These are phyloP conservation scores for Amanita muscaria DNA, from an alignment of 768 basidiomycete genomes.

Conservation along the genomic window DNA sequence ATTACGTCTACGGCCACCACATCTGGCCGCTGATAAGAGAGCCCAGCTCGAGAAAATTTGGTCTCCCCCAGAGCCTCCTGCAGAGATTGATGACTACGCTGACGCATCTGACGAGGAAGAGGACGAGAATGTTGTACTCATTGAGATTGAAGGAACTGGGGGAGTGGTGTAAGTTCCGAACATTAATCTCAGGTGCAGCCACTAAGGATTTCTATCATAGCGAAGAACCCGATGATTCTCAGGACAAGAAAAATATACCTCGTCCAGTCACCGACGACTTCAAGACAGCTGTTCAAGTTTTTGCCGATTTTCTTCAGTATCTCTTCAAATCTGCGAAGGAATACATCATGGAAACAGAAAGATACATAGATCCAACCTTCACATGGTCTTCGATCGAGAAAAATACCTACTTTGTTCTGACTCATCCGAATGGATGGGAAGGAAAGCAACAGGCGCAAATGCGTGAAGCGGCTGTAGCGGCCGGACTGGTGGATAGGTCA, in stretches of 20 bases:
- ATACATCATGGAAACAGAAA: conserved; percentile 33
- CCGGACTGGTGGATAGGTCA: conserved; percentile 29
- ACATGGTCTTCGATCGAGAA: conserved; percentile 34
- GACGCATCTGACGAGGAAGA: too few relatives aligned
- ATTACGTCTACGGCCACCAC: conserved; percentile 4
- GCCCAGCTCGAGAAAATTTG: conserved; percentile 17
- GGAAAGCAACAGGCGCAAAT: conserved; percentile 41
- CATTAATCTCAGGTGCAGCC: too few relatives aligned
- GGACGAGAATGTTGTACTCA: too few relatives aligned
- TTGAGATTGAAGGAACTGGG: too few relatives aligned
- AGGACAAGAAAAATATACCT: too few relatives aligned
- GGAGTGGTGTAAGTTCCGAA: too few relatives aligned
- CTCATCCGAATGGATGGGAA: conserved; percentile 53
- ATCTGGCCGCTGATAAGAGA: conserved; percentile 3
- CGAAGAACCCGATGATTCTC: conserved; percentile 31
- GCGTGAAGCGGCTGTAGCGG: conserved; percentile 36
- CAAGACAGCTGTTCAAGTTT: conserved; percentile 34
- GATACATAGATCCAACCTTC: conserved; percentile 16
- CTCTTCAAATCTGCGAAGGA: conserved; percentile 29
- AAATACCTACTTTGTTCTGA: conserved; percentile 37
- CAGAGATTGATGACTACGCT: conserved; percentile 34
- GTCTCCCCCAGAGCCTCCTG: conserved; percentile 37
- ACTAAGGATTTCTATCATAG: conserved; percentile 29
- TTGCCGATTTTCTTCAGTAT: conserved; percentile 40
- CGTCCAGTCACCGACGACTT: too few relatives aligned